phyloP scores from a whole-genome alignment of 78 protist species.

The Tieghemostelium lacteum region DNA sequence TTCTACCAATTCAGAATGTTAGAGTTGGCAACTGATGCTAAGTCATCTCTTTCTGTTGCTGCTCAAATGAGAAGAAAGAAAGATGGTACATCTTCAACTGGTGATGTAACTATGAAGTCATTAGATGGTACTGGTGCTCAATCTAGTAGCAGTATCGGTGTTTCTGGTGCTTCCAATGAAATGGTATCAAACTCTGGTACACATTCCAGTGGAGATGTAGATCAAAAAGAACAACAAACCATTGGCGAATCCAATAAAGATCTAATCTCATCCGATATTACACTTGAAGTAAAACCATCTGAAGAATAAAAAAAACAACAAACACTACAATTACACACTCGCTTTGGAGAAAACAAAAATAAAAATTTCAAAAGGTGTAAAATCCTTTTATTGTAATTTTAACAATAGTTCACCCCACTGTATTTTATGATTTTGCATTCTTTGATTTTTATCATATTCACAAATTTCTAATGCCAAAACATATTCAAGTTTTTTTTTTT shows the following conservation, averaged over 20 bases:
- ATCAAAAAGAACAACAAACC: not conserved
- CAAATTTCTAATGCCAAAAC: too few species aligned
- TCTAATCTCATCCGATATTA: not conserved
- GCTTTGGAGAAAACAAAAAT: too few species aligned
- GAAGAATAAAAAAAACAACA: too few species aligned
- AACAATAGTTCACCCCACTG: too few species aligned
- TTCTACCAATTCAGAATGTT: constrained; percentile 73
- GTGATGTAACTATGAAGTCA: not conserved
- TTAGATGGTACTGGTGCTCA: not conserved
- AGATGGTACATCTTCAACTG: not conserved
- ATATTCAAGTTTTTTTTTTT: too few species aligned
- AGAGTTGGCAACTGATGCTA: constrained; percentile 72
- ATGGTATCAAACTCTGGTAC: not conserved
- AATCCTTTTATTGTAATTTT: too few species aligned
- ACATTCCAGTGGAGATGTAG: not conserved
- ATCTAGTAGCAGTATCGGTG: not conserved
- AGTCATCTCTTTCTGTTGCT: constrained; percentile 38
- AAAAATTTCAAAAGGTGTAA: too few species aligned
- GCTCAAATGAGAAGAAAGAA: constrained; percentile 46
- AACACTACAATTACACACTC: too few species aligned
- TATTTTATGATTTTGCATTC: too few species aligned
- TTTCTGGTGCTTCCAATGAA: not conserved
- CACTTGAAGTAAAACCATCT: not conserved
- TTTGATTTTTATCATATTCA: too few species aligned
- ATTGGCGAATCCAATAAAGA: not conserved